Percentiles rank a stretch among this genome's conserved stretches.
Conservation (phyloP, 495 filamentous ascomycete genomes). For the Neurospora sp. region DNA sequence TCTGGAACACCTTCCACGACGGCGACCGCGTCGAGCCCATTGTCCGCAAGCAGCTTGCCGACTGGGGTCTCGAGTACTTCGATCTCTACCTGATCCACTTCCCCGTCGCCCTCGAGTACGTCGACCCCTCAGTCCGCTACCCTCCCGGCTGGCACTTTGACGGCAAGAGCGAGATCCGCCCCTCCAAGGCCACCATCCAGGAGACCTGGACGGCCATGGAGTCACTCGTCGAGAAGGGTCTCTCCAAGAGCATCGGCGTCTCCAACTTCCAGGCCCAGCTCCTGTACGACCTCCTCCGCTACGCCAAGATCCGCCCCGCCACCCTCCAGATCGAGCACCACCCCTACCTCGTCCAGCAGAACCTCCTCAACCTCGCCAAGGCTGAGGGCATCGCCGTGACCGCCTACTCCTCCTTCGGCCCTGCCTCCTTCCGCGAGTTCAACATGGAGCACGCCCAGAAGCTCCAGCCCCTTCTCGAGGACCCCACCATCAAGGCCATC, state of each 20-base stretch:
- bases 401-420: slow-evolving; percentile 87
- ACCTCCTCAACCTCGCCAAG: slow-evolving; percentile 63
- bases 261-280: slow-evolving; percentile 81
- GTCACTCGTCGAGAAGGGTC: slow-evolving; percentile 54
- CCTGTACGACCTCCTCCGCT: slow-evolving; percentile 76
- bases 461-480: slow-evolving; percentile 59
- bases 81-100: slow-evolving; percentile 79
- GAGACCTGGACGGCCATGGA: slow-evolving; percentile 91
- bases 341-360: slow-evolving; percentile 81
- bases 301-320: slow-evolving; percentile 67
- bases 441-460: slow-evolving; percentile 61
- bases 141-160: slow-evolving; percentile 68
- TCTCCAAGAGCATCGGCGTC: slow-evolving; percentile 72
- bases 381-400: slow-evolving; percentile 68
- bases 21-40: slow-evolving; percentile 63
- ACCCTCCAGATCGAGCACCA: slow-evolving; percentile 96
- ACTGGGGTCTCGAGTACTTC: slow-evolving; percentile 81
- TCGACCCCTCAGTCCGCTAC: slow-evolving; percentile 67
- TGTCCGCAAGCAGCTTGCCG: slow-evolving; percentile 58
- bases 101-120: slow-evolving; percentile 69
- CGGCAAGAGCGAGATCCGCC: slow-evolving; percentile 42
- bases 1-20: slow-evolving; percentile 87
- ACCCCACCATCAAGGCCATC: slow-evolving; percentile 50
- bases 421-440: slow-evolving; percentile 72
- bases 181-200: slow-evolving; percentile 63